A percentile compares a stretch with the other conserved stretches of the same genome.
Conservation (phyloP, 129 eudicot species). For the Heracleum sosnowskyi region DNA sequence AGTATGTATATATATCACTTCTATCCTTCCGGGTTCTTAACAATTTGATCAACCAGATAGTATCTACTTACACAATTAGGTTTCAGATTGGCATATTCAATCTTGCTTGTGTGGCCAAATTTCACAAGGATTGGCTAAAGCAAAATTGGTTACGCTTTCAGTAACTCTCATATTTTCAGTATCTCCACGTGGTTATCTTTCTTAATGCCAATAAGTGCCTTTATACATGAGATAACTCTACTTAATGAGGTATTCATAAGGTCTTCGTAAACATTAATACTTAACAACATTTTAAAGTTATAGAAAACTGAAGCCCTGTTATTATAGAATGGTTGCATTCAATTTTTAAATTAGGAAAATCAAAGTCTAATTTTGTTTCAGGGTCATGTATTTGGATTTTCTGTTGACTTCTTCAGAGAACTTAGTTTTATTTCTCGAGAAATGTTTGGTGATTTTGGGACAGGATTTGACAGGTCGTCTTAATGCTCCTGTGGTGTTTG, state of each 20-base stretch:
- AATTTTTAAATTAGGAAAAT: background rate
- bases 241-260: background rate
- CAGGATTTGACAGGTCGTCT: constrained; percentile 85
- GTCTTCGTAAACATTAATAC: background rate
- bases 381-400: background rate
- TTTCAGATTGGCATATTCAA: background rate
- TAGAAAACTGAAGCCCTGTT: background rate
- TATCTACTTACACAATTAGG: background rate
- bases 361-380: constrained; percentile 7
- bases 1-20: too few species aligned
- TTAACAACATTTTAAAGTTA: background rate
- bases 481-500: constrained; percentile 81
- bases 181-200: background rate
- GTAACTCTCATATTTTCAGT: background rate
- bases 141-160: background rate
- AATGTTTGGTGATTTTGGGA: constrained; percentile 31
- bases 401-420: constrained; percentile 5
- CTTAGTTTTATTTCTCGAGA: constrained; percentile 27
- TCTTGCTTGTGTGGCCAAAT: constrained; percentile 1
- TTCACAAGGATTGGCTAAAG: background rate
- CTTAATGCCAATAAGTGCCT: background rate
- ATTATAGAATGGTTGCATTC: constrained; percentile 4
- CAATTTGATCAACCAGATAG: background rate
- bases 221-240: background rate
- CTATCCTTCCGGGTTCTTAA: background rate